phyloP scores from a whole-genome alignment of 179 eudicot species.

The Pouteria campechiana region DNA sequence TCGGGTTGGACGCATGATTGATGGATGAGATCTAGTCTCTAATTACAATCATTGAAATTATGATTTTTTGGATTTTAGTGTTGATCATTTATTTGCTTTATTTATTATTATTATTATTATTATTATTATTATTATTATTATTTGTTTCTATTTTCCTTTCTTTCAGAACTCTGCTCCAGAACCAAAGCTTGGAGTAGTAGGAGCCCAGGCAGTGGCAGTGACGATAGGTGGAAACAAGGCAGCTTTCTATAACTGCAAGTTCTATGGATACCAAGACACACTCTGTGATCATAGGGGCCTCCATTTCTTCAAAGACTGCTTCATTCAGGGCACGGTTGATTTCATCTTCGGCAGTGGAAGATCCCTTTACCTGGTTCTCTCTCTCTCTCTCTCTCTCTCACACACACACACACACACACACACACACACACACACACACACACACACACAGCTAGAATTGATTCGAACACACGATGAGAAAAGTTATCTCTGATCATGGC shows the following conservation, averaged over 20 bases:
- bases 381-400: background rate
- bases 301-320: slow-evolving; percentile 86
- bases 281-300: slow-evolving; percentile 90
- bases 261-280: slow-evolving; percentile 92
- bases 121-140: no score
- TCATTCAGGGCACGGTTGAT: slow-evolving; percentile 85
- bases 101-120: no score
- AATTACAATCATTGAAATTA: no score
- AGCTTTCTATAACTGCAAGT: slow-evolving; percentile 92
- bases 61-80: no score
- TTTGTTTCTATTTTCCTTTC: background rate
- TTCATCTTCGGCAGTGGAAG: slow-evolving; percentile 78
- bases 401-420: background rate
- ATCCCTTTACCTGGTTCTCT: slow-evolving; percentile 68
- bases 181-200: slow-evolving; percentile 62
- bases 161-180: slow-evolving; percentile 80
- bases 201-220: slow-evolving; percentile 92
- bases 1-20: no score
- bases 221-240: slow-evolving; percentile 68
- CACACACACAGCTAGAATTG: background rate
- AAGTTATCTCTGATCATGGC: background rate
- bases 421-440: background rate
- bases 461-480: background rate
- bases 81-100: no score
- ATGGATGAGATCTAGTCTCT: no score